Evolutionary conservation across 2,329 filamentous ascomycete genomes (phyloP).

Genomic region (Colletotrichum magnum): DNA sequence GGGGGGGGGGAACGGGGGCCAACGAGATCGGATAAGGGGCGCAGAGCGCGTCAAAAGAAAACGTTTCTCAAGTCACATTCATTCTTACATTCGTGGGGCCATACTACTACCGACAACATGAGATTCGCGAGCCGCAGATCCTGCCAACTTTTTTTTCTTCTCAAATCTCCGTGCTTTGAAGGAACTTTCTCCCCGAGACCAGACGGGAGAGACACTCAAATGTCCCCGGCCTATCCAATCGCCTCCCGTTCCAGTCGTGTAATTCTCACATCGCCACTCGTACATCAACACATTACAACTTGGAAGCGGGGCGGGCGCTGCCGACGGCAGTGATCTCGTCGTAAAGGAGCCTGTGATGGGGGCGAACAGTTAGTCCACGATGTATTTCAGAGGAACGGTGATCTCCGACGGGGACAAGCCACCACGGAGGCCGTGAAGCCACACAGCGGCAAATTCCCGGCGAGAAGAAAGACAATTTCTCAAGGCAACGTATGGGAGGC

Average conservation of each 20-base stretch:
- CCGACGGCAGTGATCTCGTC: conserved; percentile 88
- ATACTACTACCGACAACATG: not conserved
- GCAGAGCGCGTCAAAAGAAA: not conserved
- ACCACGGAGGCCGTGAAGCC: not conserved
- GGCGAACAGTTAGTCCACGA: conserved; percentile 39
- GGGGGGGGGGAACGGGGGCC: not conserved
- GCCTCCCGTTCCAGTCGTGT: not conserved
- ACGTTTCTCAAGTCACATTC: conserved; percentile 1
- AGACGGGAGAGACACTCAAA: conserved; percentile 2
- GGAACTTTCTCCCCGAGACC: conserved; percentile 8
- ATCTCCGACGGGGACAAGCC: conserved; percentile 12
- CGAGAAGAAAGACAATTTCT: not conserved
- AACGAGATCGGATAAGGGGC: not conserved
- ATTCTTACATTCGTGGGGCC: conserved; percentile 20
- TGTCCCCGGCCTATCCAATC: conserved; percentile 6
- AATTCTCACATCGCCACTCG: not conserved
- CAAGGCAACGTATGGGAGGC: not conserved
- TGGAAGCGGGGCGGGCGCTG: conserved; percentile 71
- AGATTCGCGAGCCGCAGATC: not conserved
- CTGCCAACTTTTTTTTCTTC: not conserved
- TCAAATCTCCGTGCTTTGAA: not conserved
- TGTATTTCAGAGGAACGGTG: not conserved
- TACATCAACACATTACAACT: conserved; percentile 62
- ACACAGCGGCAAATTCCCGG: not conserved
- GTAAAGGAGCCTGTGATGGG: conserved; percentile 77